A percentile compares a stretch with the other conserved stretches of the same genome.
These are phyloP conservation scores for Verbena officinalis DNA, from an alignment of 257 asterid genomes.

Conservation along the genomic window DNA sequence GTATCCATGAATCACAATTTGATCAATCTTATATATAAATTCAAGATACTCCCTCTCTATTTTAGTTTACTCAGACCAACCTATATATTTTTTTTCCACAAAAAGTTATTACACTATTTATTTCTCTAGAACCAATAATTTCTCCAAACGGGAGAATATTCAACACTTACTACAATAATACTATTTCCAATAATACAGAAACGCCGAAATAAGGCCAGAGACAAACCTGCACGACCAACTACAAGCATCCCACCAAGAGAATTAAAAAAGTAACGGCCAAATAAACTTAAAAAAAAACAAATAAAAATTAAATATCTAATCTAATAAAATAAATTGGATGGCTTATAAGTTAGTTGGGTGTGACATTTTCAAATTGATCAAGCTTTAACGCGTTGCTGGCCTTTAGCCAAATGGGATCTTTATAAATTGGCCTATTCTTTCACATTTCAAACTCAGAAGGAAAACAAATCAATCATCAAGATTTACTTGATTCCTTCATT, in stretches of 20 bases:
- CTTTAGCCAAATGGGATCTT: constrained; percentile 6
- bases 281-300: too few species aligned
- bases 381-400: constrained; percentile 21
- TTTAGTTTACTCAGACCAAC: too few species aligned
- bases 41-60: too few species aligned
- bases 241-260: neutral
- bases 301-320: neutral
- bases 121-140: too few species aligned
- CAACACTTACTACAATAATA: neutral
- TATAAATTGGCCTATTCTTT: constrained; percentile 32
- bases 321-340: neutral
- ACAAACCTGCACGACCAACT: constrained; percentile 24
- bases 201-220: constrained; percentile 3
- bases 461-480: neutral
- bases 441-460: constrained; percentile 25
- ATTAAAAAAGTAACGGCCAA: too few species aligned
- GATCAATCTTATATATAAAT: too few species aligned
- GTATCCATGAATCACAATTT: too few species aligned
- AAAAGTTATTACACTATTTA: too few species aligned
- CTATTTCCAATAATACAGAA: neutral
- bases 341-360: constrained; percentile 22
- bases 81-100: too few species aligned
- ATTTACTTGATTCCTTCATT: neutral
- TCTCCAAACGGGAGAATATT: neutral
- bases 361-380: constrained; percentile 26